Evolutionary conservation across 2,329 filamentous ascomycete species (phyloP).

Genomic region (Aspergillus fructus): DNA sequence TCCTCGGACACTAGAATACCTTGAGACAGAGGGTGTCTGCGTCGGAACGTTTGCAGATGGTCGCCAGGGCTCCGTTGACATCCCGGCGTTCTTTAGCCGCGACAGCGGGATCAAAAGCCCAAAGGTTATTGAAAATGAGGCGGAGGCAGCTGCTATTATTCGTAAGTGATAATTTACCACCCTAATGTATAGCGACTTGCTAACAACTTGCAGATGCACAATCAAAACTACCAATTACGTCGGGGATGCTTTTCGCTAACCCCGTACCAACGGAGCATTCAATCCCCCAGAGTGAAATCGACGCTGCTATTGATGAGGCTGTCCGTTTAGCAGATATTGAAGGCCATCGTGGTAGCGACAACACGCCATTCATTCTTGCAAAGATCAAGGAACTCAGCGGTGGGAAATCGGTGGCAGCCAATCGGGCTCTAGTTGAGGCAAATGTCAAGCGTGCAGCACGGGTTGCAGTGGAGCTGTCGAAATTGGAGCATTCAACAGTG

Average conservation of each 20-base stretch:
- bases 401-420: slow-evolving; percentile 70
- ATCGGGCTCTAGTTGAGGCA: slow-evolving; percentile 66
- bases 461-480: slow-evolving; percentile 62
- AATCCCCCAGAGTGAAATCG: slow-evolving; percentile 71
- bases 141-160: slow-evolving; percentile 86
- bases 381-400: slow-evolving; percentile 78
- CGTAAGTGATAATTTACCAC: slow-evolving; percentile 46
- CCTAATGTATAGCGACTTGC: neutral
- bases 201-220: slow-evolving; percentile 60
- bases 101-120: slow-evolving; percentile 84
- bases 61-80: slow-evolving; percentile 69
- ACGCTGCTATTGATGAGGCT: slow-evolving; percentile 66
- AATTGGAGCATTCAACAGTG: slow-evolving; percentile 47
- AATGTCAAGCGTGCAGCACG: slow-evolving; percentile 66
- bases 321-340: slow-evolving; percentile 63
- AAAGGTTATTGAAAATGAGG: slow-evolving; percentile 68
- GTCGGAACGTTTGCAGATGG: slow-evolving; percentile 91
- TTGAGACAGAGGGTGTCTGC: slow-evolving; percentile 69
- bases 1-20: slow-evolving; percentile 78
- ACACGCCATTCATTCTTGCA: slow-evolving; percentile 79
- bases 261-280: slow-evolving; percentile 72
- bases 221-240: slow-evolving; percentile 67
- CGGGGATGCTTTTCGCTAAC: slow-evolving; percentile 85
- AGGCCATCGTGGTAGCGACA: slow-evolving; percentile 69
- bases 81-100: slow-evolving; percentile 89